Base-by-base conservation (phyloP, 2,329 filamentous ascomycete genomes). In the Aspergillus japonicus region DNA sequence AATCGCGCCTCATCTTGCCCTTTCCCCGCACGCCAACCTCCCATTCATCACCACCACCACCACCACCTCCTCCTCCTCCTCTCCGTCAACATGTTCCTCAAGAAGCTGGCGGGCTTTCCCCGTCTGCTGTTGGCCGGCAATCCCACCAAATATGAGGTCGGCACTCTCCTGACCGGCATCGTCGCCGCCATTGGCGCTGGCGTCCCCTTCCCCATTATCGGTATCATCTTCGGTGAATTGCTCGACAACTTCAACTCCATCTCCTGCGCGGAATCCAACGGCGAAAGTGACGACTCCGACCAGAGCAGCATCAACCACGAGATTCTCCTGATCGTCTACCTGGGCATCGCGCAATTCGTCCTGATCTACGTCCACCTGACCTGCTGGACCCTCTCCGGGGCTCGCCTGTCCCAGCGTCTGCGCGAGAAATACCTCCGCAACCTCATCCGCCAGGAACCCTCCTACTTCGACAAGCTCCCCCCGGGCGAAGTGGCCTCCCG, bases 331-430 rank as follows among this genome's bases (percentile, higher is more conserved):
- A 78, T 90, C 23, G 82, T 88, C 14, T 88, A 87, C 69, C 80
- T 90, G 42, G 85, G 85, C 21, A 83, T 88, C 59, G 87, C 82
- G 29, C 83, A 84, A 61, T 87, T 90, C 65, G 78, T 81, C 44
- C 76, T 84, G 59, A 88, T 90, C 64, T 91, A 90, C 71, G 74
- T 81, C 56, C 85, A 90, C 68, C 80, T 87, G 31, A 77, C 84
- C 10, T 87, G 83, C 64, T 90, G 87, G 87, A 86, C 80, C 63
- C 77, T 89, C 64, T 81, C 83, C 61, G 87, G 86, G 57, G 85
- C 87, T 62, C 83, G 87, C 3, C 78, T 90, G 8, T 84, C 86
- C 50, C 84, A 86, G 63, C 81, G 87, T 33, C 75, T 90, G 48
- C 82, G 87, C 50, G 83, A 87, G 64, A 78, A 75, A 42, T 89